A percentile compares a stretch with the other conserved stretches of the same genome.
phyloP scores from a whole-genome alignment of 768 basidiomycete genomes.

The Symmetrospora coprosmae region DNA sequence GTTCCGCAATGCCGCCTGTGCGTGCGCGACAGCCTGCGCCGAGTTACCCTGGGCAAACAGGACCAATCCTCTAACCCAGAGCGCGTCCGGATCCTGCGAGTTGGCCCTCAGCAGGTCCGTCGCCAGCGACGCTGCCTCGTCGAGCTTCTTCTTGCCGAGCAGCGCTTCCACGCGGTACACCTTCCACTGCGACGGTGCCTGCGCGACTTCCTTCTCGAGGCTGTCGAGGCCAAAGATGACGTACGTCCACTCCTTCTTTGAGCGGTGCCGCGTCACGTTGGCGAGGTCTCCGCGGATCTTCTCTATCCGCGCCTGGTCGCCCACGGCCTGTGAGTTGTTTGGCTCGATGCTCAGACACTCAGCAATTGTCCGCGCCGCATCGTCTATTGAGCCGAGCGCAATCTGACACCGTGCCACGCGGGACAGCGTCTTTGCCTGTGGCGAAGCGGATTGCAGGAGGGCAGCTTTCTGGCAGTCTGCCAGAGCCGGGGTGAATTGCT shows the following conservation, averaged over 20 bases:
- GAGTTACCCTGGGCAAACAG: conserved; percentile 60
- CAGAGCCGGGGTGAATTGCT: conserved; percentile 59
- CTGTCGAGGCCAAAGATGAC: conserved; percentile 67
- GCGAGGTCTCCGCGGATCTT: conserved; percentile 41
- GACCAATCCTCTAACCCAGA: conserved; percentile 62
- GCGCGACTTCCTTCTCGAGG: conserved; percentile 47
- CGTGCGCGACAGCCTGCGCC: conserved; percentile 57
- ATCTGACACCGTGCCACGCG: conserved; percentile 73
- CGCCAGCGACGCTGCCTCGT: conserved; percentile 57
- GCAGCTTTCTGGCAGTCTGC: conserved; percentile 65
- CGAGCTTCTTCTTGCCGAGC: conserved; percentile 55
- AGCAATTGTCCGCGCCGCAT: conserved; percentile 56
- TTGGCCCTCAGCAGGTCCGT: conserved; percentile 39
- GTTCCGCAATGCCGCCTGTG: conserved; percentile 53
- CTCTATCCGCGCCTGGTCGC: conserved; percentile 51
- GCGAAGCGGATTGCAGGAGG: conserved; percentile 48
- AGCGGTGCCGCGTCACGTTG: conserved; percentile 40
- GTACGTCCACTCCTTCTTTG: conserved; percentile 57
- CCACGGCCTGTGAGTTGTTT: conserved; percentile 47
- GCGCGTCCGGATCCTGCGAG: conserved; percentile 52
- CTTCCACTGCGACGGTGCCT: conserved; percentile 65
- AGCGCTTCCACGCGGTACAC: conserved; percentile 66
- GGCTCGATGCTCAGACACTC: conserved; percentile 51
- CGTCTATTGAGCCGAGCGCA: conserved; percentile 55
- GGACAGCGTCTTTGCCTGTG: conserved; percentile 62